phyloP scores from a whole-genome alignment of 441 rosid species.

The Syzygium syzygioides region DNA sequence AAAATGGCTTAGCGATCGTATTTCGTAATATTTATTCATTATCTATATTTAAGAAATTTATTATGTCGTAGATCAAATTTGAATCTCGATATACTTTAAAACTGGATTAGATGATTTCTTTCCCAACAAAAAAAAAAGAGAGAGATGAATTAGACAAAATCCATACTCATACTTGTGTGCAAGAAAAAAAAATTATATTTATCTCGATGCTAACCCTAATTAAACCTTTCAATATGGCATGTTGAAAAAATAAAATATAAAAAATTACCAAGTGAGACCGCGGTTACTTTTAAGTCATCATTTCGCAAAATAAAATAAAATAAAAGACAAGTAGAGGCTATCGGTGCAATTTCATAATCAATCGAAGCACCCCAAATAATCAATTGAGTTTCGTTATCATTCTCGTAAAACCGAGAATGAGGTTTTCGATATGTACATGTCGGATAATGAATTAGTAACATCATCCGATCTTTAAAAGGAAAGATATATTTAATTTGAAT shows the following conservation, averaged over 20 bases:
- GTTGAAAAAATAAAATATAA: background rate
- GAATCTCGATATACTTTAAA: background rate
- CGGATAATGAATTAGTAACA: fast-evolving
- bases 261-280: fast-evolving
- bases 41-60: background rate
- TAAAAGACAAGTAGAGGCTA: background rate
- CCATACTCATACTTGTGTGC: background rate
- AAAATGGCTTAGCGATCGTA: background rate
- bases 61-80: background rate
- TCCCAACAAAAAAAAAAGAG: too few relatives aligned
- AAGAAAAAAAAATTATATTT: background rate
- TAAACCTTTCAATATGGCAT: background rate
- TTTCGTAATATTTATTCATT: background rate
- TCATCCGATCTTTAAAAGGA: fast-evolving
- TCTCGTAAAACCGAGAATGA: too few relatives aligned
- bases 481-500: background rate
- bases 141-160: background rate
- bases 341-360: fast-evolving
- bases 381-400: background rate
- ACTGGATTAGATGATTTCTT: background rate
- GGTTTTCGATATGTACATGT: background rate
- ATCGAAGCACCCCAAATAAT: background rate
- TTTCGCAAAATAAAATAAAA: background rate
- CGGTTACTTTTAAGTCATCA: fast-evolving
- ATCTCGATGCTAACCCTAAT: background rate